Base-by-base conservation (phyloP, 306 rosid species). In the Benincasa hispida region DNA sequence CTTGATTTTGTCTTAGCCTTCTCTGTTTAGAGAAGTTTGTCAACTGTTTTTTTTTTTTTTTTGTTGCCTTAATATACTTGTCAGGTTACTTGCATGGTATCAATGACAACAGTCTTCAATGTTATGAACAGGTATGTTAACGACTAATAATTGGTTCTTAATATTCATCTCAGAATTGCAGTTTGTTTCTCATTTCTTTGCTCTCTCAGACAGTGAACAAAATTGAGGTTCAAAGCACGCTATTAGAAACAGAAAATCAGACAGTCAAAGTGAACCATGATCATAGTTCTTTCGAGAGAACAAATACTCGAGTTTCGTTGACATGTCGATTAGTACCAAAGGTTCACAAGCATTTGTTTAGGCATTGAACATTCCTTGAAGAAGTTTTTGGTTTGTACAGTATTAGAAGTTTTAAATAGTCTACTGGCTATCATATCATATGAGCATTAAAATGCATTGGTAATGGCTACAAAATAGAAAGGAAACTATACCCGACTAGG, bases 71-170 rank as follows among this genome's bases (percentile, higher is more conserved):
- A 62, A 68, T 67, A 8, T 53, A 14, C 48, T 48, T 56, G 27
- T 61, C 92, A 93, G 97, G 89, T 86, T 93, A 87, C 89, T 80
- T 93, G 86, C 96, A 93, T 78, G 96, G 97, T 41, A 89, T 93
- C 78, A 73, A 80, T 61, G 93, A 88, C 83, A 75, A 78, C 27
- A 80, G 75, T 0, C 76, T 84, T 8, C 98, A 91, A 42, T 56
- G 81, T 77, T 87, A 82, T 60, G 77, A 87, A 30, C 85, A 91
- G 92, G 98, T 93, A 87, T 78, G 83, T 48, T 37, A 30, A 70
- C 4, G 9, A 15, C 32, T 45, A 10, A 15, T 10, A n/a, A n/a
- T n/a, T 22, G 39, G 14, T 55, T n/a, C 41, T 8, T 48, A 39
- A 2, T 21, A 12, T 21, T 12, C 21, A 24, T 63, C 9, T 32